Evolutionary conservation across 2,329 filamentous ascomycete species (phyloP), one percentile per base, ranked within the genome.

Genomic region (Stagonosporopsis vannaccii): DNA sequence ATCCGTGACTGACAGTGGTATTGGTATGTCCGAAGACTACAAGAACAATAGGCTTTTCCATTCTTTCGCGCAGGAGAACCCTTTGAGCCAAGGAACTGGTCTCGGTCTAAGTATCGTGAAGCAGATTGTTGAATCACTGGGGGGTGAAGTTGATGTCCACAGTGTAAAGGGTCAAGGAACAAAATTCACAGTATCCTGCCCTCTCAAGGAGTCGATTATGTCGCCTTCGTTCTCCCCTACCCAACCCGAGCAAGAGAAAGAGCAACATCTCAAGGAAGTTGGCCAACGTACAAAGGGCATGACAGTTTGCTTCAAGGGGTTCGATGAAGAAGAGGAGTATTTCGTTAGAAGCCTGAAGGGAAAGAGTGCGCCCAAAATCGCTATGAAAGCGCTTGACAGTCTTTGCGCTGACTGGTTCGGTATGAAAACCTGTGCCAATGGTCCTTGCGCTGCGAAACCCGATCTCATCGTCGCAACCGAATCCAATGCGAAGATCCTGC

Each of bases 21-120:
- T 75, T 23, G 75, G 75, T 2, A 78, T 78, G 72, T 76, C 73
- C 1, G 66, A 74, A 35, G 72, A 77, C 32, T 78, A 76, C 45
- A 64, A 77, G 36, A 68, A 73, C 53, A 68, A 70, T 33, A 66
- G 71, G 39, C 60, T 77, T 0, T 77, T 74, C 56, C 72, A 73
- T 33, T 76, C 75, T 2, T 78, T 78, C 44, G 72, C 74, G 1
- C 75, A 78, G 51, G 75, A 77, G 41, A 74, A 77, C 17, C 69
- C 73, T 22, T 55, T 77, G 5, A 72, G 67, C n/a, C 71, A 75
- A 26, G 75, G 75, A 12, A 76, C 74, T 12, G 75, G 75, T 11
- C 65, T 78, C 2, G 75, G 75, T 19, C 63, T 78, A n/a, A 73
- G 67, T 26, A 77, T 78, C 28, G 75, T 77, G 33, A 74, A 74